Base-by-base conservation (phyloP, 352 stramenopile genomes). In the Globisporangium okanoganense region DNA sequence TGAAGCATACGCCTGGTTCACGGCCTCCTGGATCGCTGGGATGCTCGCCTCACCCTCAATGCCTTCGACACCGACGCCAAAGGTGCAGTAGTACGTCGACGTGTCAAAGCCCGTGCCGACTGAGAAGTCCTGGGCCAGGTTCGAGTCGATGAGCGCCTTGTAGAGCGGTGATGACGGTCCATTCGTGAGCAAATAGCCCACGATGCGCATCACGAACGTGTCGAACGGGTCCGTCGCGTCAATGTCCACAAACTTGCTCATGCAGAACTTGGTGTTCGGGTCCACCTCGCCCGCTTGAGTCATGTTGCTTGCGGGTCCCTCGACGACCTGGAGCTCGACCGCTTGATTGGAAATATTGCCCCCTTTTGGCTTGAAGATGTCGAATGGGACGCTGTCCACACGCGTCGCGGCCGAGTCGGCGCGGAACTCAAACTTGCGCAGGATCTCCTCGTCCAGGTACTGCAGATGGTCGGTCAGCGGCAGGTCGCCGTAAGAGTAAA, bases 401-500 rank as follows among this genome's bases (percentile, higher is more conserved):
- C 67, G 72, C 45, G 73, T 83, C 20, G 67, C 57, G 0, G 72
- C 79, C 13, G 85, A 88, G 47, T 78, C 76, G 1, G 63, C 61
- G 8, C 67, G 60, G 70, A 72, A 90, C 20, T 84, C 71, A 62
- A 96, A 96, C 29, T 85, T 79, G 44, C 47, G 58, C 14, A 96
- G 64, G 33, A 96, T 70, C 29, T 91, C 56, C 25, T 87, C 62
- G 53, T 93, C 78, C 49, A 96, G 56, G 62, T 83, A 95, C 44
- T 79, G 71, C 35, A 95, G 56, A 54, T 96, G 85, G 27, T 91
- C 73, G 1, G 73, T 86, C 5, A 94, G 75, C 20, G 85, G 71
- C 67, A 96, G 67, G 61, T 97, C 88, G 36, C 90, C 90, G 66
- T 96, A 97, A 27, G 88, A 94, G 71, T 87, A 97, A 61, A 97